Base-by-base conservation (phyloP, 2,329 filamentous ascomycete genomes). In the Thyridium curvatum region DNA sequence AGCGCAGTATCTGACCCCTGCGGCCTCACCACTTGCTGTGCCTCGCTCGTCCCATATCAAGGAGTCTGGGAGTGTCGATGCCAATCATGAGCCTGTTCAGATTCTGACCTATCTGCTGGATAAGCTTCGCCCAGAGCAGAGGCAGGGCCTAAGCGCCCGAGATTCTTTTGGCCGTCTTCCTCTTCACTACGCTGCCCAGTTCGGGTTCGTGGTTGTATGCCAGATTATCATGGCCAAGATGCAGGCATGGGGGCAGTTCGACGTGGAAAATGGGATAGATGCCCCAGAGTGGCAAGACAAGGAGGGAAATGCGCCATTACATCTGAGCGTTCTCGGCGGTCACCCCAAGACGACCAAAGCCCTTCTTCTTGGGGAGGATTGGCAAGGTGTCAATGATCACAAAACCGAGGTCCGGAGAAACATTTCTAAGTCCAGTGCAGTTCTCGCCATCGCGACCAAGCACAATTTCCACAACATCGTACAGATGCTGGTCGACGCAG, bases 151-250 rank as follows among this genome's bases (percentile, higher is more conserved):
- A 10, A 68, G 74, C 36, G 75, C 77, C 12, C 79, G 74, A 42
- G 91, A 97, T 61, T 73, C 80, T 0, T 85, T 91, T 43, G 90
- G 88, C 3, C 84, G 91, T 4, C 74, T 91, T 12, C 89, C 91
- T 2, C 71, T 97, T 10, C 91, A 97, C 58, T 96, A 96, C 56
- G 89, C 89, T 3, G 91, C 93, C 0, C 89, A 97, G 57, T 95
- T 94, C 55, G 93, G 93, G 3, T 89, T 96, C 51, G 86, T 93
- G 4, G 78, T 88, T n/a, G 82, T 96, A 9, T 95, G 88, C 54
- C 77, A 94, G 55, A 73, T 90, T 17, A 76, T 97, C 48, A 90
- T 96, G 66, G 80, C 83, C 46, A 83, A 84, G 52, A 90, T 98
- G 81, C 86, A 91, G 56, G 74, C 81, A 17, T 97, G 91, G 91